phyloP scores from a whole-genome alignment of 2,329 filamentous ascomycete species.

The Metarhizium anisopliae region DNA sequence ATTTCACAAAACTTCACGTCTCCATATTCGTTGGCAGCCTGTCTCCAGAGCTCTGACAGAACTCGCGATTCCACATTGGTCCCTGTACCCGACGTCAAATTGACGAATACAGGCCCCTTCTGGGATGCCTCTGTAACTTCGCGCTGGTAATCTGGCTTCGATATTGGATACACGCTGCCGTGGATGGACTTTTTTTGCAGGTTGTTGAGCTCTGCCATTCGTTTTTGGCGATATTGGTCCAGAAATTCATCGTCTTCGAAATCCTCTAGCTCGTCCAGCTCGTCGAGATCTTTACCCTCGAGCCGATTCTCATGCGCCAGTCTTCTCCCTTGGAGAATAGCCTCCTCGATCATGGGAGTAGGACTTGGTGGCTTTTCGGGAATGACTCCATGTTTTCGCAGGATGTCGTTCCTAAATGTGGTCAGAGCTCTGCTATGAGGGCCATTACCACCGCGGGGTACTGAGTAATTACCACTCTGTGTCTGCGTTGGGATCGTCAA shows the following conservation, averaged over 20 bases:
- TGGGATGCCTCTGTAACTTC: conserved; percentile 89
- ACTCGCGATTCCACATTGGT: conserved; percentile 80
- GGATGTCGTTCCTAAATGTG: conserved; percentile 80
- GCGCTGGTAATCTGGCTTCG: conserved; percentile 85
- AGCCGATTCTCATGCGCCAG: conserved; percentile 86
- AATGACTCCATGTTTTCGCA: conserved; percentile 92
- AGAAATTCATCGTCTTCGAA: conserved; percentile 91
- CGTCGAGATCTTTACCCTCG: conserved; percentile 89
- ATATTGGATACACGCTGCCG: conserved; percentile 85
- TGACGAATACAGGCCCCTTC: conserved; percentile 61
- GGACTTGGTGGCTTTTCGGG: conserved; percentile 96
- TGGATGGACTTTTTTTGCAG: conserved; percentile 71
- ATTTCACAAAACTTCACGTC: conserved; percentile 99
- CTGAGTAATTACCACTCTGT: conserved; percentile 71
- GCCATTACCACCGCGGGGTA: conserved; percentile 14
- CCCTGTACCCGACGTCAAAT: conserved; percentile 69
- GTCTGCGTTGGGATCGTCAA: conserved; percentile 92
- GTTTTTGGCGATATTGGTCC: conserved; percentile 78
- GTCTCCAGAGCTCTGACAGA: conserved; percentile 75
- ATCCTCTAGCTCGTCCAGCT: conserved; percentile 88
- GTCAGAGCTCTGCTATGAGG: conserved; percentile 13
- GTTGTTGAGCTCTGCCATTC: conserved; percentile 70
- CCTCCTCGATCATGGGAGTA: conserved; percentile 93
- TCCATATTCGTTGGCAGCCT: conserved; percentile 75
- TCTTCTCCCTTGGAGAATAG: conserved; percentile 71